These are phyloP conservation scores for Aspergillus novoparasiticus DNA, from an alignment of 2,329 filamentous ascomycete genomes.

Conservation along the genomic window DNA sequence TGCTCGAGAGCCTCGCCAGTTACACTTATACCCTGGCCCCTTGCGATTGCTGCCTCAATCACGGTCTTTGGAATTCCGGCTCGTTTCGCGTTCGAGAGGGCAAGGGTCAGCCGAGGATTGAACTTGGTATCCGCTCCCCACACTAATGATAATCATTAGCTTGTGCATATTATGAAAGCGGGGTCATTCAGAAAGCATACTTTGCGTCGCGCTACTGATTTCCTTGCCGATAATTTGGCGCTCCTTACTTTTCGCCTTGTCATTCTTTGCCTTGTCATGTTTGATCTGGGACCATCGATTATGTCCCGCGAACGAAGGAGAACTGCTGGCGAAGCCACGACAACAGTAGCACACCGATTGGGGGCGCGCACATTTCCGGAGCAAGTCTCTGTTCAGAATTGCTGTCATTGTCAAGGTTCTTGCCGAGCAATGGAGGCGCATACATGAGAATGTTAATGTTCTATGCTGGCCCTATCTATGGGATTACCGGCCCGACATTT, in stretches of 20 bases:
- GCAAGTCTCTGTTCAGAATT: constrained; percentile 25
- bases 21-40: constrained; percentile 80
- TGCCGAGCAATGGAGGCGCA: not conserved
- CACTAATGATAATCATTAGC: constrained; percentile 51
- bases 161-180: not conserved
- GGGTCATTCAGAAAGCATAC: constrained; percentile 47
- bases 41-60: constrained; percentile 83
- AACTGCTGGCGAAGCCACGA: constrained; percentile 53
- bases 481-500: constrained; percentile 32
- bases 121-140: constrained; percentile 71
- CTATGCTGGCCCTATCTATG: constrained; percentile 15
- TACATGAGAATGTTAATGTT: not conserved
- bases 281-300: constrained; percentile 96
- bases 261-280: constrained; percentile 88
- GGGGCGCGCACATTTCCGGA: constrained; percentile 15
- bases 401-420: constrained; percentile 26
- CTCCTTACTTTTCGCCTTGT: constrained; percentile 71
- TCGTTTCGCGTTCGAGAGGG: constrained; percentile 79
- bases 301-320: constrained; percentile 66
- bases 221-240: constrained; percentile 70
- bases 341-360: constrained; percentile 28
- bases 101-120: constrained; percentile 75
- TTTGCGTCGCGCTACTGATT: constrained; percentile 73
- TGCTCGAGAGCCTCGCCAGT: constrained; percentile 75
- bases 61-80: constrained; percentile 79